A percentile compares a stretch with the other conserved stretches of the same genome.
Evolutionary conservation across 345 rosid species (phyloP).

Genomic region (Trapa incisa): DNA sequence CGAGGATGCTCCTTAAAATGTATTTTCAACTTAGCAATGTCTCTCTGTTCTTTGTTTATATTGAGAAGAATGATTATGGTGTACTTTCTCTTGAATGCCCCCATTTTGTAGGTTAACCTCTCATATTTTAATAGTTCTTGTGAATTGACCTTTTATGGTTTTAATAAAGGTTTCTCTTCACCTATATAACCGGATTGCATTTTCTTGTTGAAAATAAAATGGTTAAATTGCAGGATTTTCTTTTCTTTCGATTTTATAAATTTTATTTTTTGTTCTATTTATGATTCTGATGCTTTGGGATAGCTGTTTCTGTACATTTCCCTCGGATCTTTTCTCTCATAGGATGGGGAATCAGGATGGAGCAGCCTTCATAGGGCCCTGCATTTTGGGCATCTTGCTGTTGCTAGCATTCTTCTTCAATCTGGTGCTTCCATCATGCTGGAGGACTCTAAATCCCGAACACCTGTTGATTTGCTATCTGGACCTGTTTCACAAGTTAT

Average conservation of each 20-base stretch:
- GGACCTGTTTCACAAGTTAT: slow-evolving; percentile 72
- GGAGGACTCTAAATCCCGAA: slow-evolving; percentile 67
- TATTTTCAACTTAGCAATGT: not conserved
- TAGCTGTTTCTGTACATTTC: not conserved
- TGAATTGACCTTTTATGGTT: not conserved
- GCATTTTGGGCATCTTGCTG: slow-evolving; percentile 97
- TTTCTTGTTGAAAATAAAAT: not conserved
- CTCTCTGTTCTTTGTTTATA: not conserved
- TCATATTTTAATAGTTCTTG: not conserved
- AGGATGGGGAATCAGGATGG: slow-evolving; percentile 99
- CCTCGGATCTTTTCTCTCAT: slow-evolving; percentile 10
- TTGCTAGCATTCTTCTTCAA: slow-evolving; percentile 72
- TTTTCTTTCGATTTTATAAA: not conserved
- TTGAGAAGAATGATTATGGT: not conserved
- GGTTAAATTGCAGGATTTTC: not conserved
- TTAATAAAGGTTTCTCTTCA: not conserved
- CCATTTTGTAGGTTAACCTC: not conserved
- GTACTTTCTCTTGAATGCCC: not conserved
- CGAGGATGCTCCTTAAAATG: not conserved
- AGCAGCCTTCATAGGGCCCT: slow-evolving; percentile 93
- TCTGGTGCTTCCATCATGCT: slow-evolving; percentile 55
- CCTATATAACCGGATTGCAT: not conserved
- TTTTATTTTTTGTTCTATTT: not conserved
- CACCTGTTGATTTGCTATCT: slow-evolving; percentile 79
- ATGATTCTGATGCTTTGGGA: not conserved